Evolutionary conservation across 2,329 filamentous ascomycete genomes (phyloP), one percentile per base, ranked within the genome.

Genomic region (Pestalotiopsis sp.): DNA sequence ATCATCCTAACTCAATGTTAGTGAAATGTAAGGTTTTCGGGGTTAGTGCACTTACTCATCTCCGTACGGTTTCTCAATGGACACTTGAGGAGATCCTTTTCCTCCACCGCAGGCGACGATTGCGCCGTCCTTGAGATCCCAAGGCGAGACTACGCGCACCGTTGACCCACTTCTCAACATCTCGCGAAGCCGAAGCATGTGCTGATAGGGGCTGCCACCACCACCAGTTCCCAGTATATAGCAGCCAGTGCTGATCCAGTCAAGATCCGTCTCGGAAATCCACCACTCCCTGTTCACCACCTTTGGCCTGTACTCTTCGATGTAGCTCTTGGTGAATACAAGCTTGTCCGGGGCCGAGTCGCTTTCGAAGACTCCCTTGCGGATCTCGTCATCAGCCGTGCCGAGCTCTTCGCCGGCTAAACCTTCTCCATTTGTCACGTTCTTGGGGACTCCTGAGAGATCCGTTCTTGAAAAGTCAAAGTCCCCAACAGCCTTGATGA

Each of bases 151-250:
- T 0, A 88, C 82, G 31, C 80, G 80, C 36, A 88, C 81, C 0
- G 77, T 78, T 4, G 83, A 82, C 0, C 86, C 86, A 9, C 78
- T 76, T 11, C 82, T 80, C 7, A 88, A 79, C 57, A 85, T 82
- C 41, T 85, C 79, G 7, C 83, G 79, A 7, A 88, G 78, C n/a
- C 82, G 82, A 20, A 88, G 78, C 76, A 85, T 82, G 45, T 81
- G 79, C 3, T 84, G 76, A 69, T 86, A 87, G 0, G 86, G 84
- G 1, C 81, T 83, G 3, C 87, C 87, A 20, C 87, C 87, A 3
- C 87, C 87, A 27, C 87, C 88, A 1, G 86, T 88, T 2, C 86
- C 87, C 0, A 90, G 80, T 55, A 90, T 85, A 70, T 88, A 88
- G 71, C 86, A 87, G 1, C 88, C 88, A 5, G 82, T 85, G 2